Base-by-base conservation (phyloP, 768 basidiomycete species). In the Neoboletus brunneissimus region DNA sequence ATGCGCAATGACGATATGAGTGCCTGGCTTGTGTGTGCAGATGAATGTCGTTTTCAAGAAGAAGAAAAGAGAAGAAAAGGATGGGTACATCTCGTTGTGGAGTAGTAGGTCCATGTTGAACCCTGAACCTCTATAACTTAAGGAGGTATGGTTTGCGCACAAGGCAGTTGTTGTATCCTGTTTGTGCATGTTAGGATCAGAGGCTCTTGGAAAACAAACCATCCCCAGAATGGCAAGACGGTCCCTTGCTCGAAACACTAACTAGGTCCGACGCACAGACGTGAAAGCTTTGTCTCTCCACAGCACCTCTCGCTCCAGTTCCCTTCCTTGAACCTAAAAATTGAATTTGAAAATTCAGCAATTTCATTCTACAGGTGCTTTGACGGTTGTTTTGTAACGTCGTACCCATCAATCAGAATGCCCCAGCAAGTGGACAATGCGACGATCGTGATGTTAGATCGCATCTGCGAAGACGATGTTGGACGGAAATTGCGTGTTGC, bases 401-500 rank as follows among this genome's bases (percentile, higher is more conserved):
- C 32, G 43, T 41, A 46, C 31, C 53, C 29, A 29, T 40, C 60
- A 10, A 46, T 52, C 55, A 27, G 51, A 38, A 83, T 83, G 82
- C 75, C 80, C 43, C 79, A 76, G 47, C 77, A 77, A 59, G 76
- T 80, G 47, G 79, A 81, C 41, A 64, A 67, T 52, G 83, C 80
- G n/a, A 72, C 58, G 43, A 76, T 79, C 22, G 77, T 75, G 46
- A 75, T 69, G 66, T 51, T 86, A 40, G 67, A 72, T 51, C 73
- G 70, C 40, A 67, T 86, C 43, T 65, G 68, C 27, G 67, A 74
- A 20, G 62, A 67, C 16, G 60, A 79, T 35, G 61, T 75, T 45
- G 81, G 81, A 45, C 73, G 71, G 53, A 87, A 87, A 71, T 60
- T 87, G 58, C 76, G 85, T 54, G 69, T 87, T 46, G 81, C 81